Conservation (phyloP, 257 asterid genomes). For the Prunella vulgaris region DNA sequence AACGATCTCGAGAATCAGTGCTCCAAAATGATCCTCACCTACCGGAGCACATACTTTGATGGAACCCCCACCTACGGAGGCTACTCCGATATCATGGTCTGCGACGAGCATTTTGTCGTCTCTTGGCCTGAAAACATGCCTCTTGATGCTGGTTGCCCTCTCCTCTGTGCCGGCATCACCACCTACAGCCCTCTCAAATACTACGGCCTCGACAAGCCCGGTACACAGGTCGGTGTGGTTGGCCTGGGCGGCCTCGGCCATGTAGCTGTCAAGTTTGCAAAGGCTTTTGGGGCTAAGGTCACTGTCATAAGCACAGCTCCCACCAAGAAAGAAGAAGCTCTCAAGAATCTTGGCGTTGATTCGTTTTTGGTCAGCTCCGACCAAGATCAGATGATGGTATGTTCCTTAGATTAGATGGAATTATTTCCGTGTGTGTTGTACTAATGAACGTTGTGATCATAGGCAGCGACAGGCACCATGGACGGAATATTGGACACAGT, state of each 20-base stretch:
- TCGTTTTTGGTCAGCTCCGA: conserved; percentile 28
- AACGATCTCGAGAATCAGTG: conserved; percentile 30
- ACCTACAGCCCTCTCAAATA: conserved; percentile 30
- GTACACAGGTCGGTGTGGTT: conserved; percentile 22
- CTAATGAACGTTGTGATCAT: too few relatives aligned
- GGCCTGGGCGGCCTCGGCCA: conserved; percentile 34
- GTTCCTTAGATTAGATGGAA: not conserved
- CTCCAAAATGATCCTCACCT: conserved; percentile 30
- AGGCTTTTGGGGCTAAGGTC: conserved; percentile 34
- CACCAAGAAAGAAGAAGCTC: conserved; percentile 29
- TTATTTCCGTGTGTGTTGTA: too few relatives aligned
- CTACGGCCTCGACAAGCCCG: conserved; percentile 33
- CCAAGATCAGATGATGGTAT: conserved; percentile 28
- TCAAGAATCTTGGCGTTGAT: conserved; percentile 29
- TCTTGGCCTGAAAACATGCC: conserved; percentile 30
- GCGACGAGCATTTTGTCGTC: conserved; percentile 31
- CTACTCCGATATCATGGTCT: conserved; percentile 30
- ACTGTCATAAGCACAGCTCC: conserved; percentile 27
- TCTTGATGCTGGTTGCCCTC: conserved; percentile 29
- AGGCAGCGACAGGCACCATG: conserved; percentile 28
- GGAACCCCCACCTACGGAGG: conserved; percentile 36
- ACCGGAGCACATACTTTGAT: conserved; percentile 27
- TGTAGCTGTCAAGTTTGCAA: conserved; percentile 30
- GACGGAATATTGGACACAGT: conserved; percentile 30
- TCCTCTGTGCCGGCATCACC: conserved; percentile 32